A percentile compares a stretch with the other conserved stretches of the same genome.
These are phyloP conservation scores for Leccinum subspadiceum DNA, from an alignment of 1,284 basidiomycete genomes.

Conservation along the genomic window DNA sequence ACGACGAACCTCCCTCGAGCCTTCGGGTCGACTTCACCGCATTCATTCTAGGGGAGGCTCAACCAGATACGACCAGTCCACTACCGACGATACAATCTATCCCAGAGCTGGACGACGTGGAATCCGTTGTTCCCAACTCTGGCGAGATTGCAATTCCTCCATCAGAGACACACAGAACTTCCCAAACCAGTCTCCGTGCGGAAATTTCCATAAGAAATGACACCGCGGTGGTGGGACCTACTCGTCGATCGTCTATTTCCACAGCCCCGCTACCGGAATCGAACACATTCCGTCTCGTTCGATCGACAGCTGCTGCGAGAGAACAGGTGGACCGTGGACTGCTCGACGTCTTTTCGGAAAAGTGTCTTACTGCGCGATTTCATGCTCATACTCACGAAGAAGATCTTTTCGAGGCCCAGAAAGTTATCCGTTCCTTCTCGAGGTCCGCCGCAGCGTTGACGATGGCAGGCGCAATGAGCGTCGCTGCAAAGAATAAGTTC, in stretches of 20 bases:
- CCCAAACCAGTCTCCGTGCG: neutral
- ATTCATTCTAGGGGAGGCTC: constrained; percentile 35
- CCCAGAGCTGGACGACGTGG: constrained; percentile 48
- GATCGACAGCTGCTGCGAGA: constrained; percentile 67
- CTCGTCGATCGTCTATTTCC: constrained; percentile 51
- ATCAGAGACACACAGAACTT: neutral
- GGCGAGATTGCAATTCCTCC: constrained; percentile 10
- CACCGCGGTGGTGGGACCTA: constrained; percentile 29
- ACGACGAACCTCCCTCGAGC: constrained; percentile 19
- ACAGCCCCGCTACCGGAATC: constrained; percentile 48
- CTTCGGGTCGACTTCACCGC: constrained; percentile 43
- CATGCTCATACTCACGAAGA: constrained; percentile 60
- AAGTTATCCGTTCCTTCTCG: constrained; percentile 41
- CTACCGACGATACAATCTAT: constrained; percentile 62
- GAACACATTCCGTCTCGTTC: constrained; percentile 64
- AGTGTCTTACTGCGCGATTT: constrained; percentile 57
- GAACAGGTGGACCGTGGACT: constrained; percentile 66
- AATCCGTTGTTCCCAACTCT: constrained; percentile 11
- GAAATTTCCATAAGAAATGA: constrained; percentile 22
- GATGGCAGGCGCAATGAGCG: constrained; percentile 49
- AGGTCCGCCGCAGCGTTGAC: constrained; percentile 50
- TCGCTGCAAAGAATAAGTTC: constrained; percentile 56
- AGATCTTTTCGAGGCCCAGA: constrained; percentile 59
- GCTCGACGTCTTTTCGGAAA: constrained; percentile 66
- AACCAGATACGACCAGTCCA: constrained; percentile 39